Conservation (phyloP, 2,329 filamentous ascomycete genomes). For the Taxawa tesnikishii region DNA sequence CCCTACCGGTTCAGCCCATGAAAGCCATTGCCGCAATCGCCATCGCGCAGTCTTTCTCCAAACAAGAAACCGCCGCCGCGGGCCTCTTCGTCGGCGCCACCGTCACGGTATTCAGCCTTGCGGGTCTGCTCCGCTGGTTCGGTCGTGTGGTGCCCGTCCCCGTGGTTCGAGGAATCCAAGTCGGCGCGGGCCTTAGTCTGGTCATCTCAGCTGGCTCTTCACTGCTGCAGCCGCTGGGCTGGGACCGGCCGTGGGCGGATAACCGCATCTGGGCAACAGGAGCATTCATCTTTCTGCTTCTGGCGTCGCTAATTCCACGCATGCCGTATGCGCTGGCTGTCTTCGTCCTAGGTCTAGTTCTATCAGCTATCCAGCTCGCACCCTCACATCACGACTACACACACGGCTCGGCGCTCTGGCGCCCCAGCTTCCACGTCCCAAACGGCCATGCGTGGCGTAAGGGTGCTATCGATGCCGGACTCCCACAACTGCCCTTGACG, state of each 20-base stretch:
- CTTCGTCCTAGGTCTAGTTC: slow-evolving; percentile 54
- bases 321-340: slow-evolving; percentile 70
- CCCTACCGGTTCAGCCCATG: slow-evolving; percentile 81
- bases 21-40: slow-evolving; percentile 85
- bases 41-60: slow-evolving; percentile 55
- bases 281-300: slow-evolving; percentile 59
- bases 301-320: slow-evolving; percentile 50
- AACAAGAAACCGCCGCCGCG: slow-evolving; percentile 65
- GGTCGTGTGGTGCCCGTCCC: slow-evolving; percentile 67
- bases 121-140: slow-evolving; percentile 65
- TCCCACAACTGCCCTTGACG: slow-evolving; percentile 83
- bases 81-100: slow-evolving; percentile 66
- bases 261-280: slow-evolving; percentile 67
- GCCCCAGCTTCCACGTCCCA: slow-evolving; percentile 40
- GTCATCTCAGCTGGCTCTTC: slow-evolving; percentile 62
- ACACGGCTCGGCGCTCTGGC: slow-evolving; percentile 42
- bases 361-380: slow-evolving; percentile 39
- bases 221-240: slow-evolving; percentile 56
- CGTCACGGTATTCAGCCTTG: slow-evolving; percentile 65
- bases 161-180: slow-evolving; percentile 88
- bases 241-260: slow-evolving; percentile 58
- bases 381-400: slow-evolving; percentile 22
- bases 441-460: slow-evolving; percentile 32
- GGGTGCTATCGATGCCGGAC: slow-evolving; percentile 52
- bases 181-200: slow-evolving; percentile 78